A percentile compares a stretch with the other conserved stretches of the same genome.
Conservation (phyloP, 2,329 filamentous ascomycete genomes). For the Phaeosphaeria sp. region DNA sequence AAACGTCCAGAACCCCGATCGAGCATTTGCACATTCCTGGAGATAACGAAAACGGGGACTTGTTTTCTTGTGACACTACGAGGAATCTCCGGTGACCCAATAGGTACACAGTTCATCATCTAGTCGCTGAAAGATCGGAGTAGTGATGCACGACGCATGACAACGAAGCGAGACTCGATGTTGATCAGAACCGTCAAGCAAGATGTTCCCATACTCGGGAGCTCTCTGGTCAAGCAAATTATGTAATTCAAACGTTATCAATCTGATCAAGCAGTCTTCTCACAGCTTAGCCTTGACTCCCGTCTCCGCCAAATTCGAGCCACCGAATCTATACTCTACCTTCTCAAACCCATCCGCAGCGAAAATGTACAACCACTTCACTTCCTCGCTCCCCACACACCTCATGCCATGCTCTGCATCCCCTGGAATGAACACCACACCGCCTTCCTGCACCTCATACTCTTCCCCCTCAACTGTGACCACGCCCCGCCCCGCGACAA, state of each 20-base stretch:
- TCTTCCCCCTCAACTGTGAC: constrained; percentile 48
- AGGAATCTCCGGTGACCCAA: too few species aligned
- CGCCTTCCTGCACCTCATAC: constrained; percentile 41
- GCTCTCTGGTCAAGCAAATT: too few species aligned
- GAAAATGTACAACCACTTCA: constrained; percentile 53
- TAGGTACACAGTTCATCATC: too few species aligned
- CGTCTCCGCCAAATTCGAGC: constrained; percentile 23
- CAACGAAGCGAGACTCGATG: too few species aligned
- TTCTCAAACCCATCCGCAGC: constrained; percentile 47
- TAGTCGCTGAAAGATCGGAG: too few species aligned
- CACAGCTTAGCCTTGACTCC: constrained; percentile 15
- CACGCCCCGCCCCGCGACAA: constrained; percentile 46
- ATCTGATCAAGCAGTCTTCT: neutral
- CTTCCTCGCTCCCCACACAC: constrained; percentile 26
- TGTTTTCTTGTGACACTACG: neutral
- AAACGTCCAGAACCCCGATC: neutral
- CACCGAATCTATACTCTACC: constrained; percentile 51
- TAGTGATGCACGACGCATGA: too few species aligned
- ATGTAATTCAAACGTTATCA: neutral
- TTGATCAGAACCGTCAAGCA: too few species aligned
- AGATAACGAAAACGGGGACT: neutral
- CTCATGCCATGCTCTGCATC: constrained; percentile 53
- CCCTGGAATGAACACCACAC: constrained; percentile 51
- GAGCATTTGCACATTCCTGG: neutral
- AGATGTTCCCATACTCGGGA: too few species aligned